Evolutionary conservation across 495 filamentous ascomycete species (phyloP), one percentile per base, ranked within the genome.

Genomic region (Penicillium macrosclerotiorum): DNA sequence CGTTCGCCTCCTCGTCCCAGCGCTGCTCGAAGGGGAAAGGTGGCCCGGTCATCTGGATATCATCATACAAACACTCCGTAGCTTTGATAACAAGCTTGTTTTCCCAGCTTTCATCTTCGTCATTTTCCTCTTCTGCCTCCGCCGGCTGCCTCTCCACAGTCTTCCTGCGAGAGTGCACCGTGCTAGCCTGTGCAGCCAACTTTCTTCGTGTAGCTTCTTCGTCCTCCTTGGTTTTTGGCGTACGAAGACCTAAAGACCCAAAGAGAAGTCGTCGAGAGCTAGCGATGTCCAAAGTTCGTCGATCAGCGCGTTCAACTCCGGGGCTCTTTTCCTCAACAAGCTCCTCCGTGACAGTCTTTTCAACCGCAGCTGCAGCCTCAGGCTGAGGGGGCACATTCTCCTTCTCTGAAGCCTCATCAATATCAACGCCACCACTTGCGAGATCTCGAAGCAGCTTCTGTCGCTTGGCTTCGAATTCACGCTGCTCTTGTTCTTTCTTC

Each of bases 1-100:
- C 65, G 53, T 81, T 71, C 45, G 91, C 86, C 41, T 88, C 83
- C 3, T 77, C 71, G 65, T 96, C 88, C 90, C 90, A 96, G 40
- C 86, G 81, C 62, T 95, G 89, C 9, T 83, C 69, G 52, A 97
- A 98, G 0, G 93, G 93, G 59, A 95, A 97, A 3, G 88, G 87
- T 0, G 93, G 91, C 16, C 83, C 76, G 43, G 79, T 89, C 24
- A 96, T 72, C 44, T 80, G 68, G 37, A 90, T 69, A n/a, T 80
- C 81, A 17, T 90, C 81, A 37, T 82, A 67, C 48, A 84, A 78
- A 62, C 93, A 96, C 60, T 98, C 93, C 8, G 90, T 84, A 34
- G 90, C 92, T 37, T 72, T 73, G 22, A 88, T 60, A 30, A 70
- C 76, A 26, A 96, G 83, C 58, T 83, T 92, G 7, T 80, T 59